Base-by-base conservation (phyloP, 768 basidiomycete species). In the Plicaturopsis crispa region DNA sequence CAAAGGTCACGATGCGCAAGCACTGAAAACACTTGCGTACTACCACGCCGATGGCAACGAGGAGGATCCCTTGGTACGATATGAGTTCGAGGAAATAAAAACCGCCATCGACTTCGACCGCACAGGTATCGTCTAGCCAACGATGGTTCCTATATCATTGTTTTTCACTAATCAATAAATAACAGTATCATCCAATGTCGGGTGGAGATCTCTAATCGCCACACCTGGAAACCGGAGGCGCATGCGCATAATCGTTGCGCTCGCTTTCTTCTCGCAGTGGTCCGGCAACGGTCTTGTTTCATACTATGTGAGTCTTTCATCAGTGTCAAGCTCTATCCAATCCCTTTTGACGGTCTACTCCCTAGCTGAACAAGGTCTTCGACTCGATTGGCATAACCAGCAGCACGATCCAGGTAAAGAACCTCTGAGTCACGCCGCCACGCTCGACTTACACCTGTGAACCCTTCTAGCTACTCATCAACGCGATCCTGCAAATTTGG, bases 251-350 rank as follows among this genome's bases (percentile, higher is more conserved):
- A 82, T 89, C 56, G 54, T 84, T 45, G 80, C 80, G 33, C 64
- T 88, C 39, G 84, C 82, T 33, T 83, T 83, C 71, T 86, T 88
- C 71, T 86, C 84, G 2, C 82, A 85, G 49, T 87, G 84, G 85
- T 86, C 82, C 7, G 85, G 84, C 11, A 87, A 87, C 50, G 85
- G 85, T 52, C 79, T 89, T 38, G 80, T 85, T 36, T 85, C 82
- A 5, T 87, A 81, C 68, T 89, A 89, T 66, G n/a, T n/a, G n/a
- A n/a, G n/a, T n/a, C n/a, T n/a, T n/a, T n/a, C n/a, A n/a, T n/a
- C n/a, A n/a, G n/a, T n/a, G n/a, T n/a, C n/a, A n/a, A n/a, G n/a
- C n/a, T n/a, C n/a, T n/a, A n/a, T n/a, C n/a, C n/a, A n/a, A n/a
- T n/a, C n/a, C n/a, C n/a, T n/a, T n/a, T n/a, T n/a, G n/a, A n/a